A percentile compares a stretch with the other conserved stretches of the same genome.
Conservation (phyloP, 2,329 filamentous ascomycete species). For the Byssothecium circinans region DNA sequence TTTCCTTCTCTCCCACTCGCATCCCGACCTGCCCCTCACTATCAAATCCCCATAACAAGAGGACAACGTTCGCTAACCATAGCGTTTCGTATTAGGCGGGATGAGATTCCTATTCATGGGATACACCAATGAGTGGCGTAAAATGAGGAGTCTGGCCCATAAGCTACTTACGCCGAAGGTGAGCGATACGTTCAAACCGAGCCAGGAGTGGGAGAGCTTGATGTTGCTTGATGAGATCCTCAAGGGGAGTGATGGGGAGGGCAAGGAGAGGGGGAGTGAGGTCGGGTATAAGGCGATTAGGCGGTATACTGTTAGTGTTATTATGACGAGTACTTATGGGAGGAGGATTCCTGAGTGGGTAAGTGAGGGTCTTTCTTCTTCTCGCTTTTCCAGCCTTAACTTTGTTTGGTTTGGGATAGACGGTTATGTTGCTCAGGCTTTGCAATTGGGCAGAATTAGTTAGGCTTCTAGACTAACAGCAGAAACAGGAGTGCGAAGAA, state of each 20-base stretch:
- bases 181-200: slow-evolving; percentile 46
- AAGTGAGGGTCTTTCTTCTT: slow-evolving; percentile 10
- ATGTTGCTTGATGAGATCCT: slow-evolving; percentile 48
- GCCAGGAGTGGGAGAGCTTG: slow-evolving; percentile 51
- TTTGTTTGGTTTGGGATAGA: too few relatives aligned
- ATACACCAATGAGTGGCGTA: slow-evolving; percentile 48
- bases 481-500: slow-evolving; percentile 32
- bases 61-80: too few relatives aligned
- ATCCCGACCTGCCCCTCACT: too few relatives aligned
- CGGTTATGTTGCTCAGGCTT: too few relatives aligned
- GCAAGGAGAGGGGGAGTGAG: slow-evolving; percentile 16
- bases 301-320: slow-evolving; percentile 37
- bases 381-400: neutral
- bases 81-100: too few relatives aligned
- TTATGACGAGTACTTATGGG: slow-evolving; percentile 44
- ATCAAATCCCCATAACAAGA: too few relatives aligned
- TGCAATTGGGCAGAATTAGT: too few relatives aligned
- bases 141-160: slow-evolving; percentile 44
- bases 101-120: slow-evolving; percentile 47
- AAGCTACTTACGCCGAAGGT: slow-evolving; percentile 42
- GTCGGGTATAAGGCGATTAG: slow-evolving; percentile 31
- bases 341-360: slow-evolving; percentile 36
- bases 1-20: too few relatives aligned
- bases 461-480: neutral
- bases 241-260: slow-evolving; percentile 28